Evolutionary conservation across 2,329 filamentous ascomycete genomes (phyloP).

Genomic region (Calonectria hongkongensis): DNA sequence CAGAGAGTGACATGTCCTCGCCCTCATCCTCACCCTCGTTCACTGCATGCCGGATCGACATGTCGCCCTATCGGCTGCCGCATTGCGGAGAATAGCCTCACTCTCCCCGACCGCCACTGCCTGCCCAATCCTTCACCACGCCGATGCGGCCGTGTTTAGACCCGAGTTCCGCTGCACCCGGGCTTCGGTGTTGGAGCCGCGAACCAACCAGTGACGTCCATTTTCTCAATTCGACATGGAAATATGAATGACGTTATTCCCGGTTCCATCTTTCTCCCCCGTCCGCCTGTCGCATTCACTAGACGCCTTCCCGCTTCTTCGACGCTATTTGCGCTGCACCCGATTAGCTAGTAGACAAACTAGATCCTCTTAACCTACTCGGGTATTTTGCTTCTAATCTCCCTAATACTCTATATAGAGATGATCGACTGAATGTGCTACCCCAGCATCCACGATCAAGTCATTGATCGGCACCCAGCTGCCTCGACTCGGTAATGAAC

Average conservation of each 20-base stretch:
- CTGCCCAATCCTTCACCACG: constrained; percentile 17
- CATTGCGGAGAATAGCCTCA: constrained; percentile 20
- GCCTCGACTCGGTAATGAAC: no score
- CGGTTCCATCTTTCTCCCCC: background rate
- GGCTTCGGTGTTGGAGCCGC: background rate
- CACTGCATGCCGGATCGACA: constrained; percentile 12
- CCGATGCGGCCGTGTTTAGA: constrained; percentile 30
- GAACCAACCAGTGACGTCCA: constrained; percentile 1
- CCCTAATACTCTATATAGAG: no score
- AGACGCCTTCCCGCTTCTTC: background rate
- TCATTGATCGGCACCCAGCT: background rate
- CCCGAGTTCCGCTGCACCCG: background rate
- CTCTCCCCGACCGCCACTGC: constrained; percentile 18
- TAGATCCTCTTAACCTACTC: background rate
- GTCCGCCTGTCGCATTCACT: background rate
- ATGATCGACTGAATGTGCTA: no score
- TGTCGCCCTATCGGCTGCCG: constrained; percentile 17
- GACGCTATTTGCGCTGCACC: background rate
- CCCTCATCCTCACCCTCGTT: no score
- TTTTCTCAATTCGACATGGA: background rate
- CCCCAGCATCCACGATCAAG: background rate
- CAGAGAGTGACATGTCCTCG: constrained; percentile 8
- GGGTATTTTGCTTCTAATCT: background rate
- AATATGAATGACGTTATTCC: constrained; percentile 21
- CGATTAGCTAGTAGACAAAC: background rate